A percentile compares a stretch with the other conserved stretches of the same genome.
phyloP scores from a whole-genome alignment of 257 asterid genomes.

The Petunia axillaris region DNA sequence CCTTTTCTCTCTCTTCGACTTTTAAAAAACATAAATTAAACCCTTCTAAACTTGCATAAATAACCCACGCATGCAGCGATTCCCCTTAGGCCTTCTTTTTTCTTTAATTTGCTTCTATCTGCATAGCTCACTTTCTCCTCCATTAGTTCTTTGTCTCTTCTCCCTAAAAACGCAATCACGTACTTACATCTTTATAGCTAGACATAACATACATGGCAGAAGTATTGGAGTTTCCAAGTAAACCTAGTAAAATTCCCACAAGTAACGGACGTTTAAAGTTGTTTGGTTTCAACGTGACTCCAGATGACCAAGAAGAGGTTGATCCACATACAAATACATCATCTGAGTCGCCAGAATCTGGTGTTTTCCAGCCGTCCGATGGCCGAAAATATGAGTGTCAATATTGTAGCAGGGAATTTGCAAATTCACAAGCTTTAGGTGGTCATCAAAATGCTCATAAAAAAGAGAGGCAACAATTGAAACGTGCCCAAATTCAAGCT shows the following conservation, averaged over 20 bases:
- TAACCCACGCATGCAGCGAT: slow-evolving; percentile 51
- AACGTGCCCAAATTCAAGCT: slow-evolving; percentile 91
- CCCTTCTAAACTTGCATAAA: slow-evolving; percentile 52
- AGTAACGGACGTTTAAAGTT: slow-evolving; percentile 62
- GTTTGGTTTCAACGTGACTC: slow-evolving; percentile 76
- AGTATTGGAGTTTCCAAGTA: slow-evolving; percentile 43
- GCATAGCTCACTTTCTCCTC: slow-evolving; percentile 25
- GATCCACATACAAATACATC: slow-evolving; percentile 43
- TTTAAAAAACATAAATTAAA: background rate
- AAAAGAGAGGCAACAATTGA: slow-evolving; percentile 85
- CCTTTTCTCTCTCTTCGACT: too few relatives aligned
- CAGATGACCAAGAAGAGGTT: slow-evolving; percentile 49
- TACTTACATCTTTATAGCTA: background rate
- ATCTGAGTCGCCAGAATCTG: slow-evolving; percentile 49
- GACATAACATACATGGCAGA: slow-evolving; percentile 50
- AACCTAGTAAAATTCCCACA: slow-evolving; percentile 39
- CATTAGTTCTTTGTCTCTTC: background rate
- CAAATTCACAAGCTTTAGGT: slow-evolving; percentile 94
- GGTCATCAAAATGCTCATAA: slow-evolving; percentile 99
- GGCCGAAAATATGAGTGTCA: slow-evolving; percentile 97
- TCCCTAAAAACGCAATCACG: slow-evolving; percentile 15
- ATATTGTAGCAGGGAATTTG: slow-evolving; percentile 87
- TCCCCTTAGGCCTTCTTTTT: slow-evolving; percentile 28
- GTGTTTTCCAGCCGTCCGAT: slow-evolving; percentile 45
- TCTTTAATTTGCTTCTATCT: slow-evolving; percentile 26